Percentiles rank a stretch among this genome's conserved stretches.
These are phyloP conservation scores for Elsinoe perseae DNA, from an alignment of 2,329 filamentous ascomycete genomes.

Conservation along the genomic window DNA sequence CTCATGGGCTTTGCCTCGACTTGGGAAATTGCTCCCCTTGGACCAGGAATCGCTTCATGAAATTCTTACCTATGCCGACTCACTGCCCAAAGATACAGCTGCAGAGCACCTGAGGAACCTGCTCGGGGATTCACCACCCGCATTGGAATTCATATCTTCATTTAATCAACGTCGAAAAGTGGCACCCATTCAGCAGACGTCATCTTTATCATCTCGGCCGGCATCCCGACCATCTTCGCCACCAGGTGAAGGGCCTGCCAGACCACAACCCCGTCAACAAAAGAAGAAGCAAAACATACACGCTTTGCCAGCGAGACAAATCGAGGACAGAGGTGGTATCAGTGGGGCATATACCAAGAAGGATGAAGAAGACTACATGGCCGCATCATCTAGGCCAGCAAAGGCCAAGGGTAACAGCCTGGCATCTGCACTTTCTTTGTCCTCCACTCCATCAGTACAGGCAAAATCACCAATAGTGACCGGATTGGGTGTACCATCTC, in stretches of 20 bases:
- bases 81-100: conserved; percentile 67
- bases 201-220: conserved; percentile 19
- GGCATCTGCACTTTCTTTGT: conserved; percentile 4
- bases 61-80: conserved; percentile 71
- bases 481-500: background rate
- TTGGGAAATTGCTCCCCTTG: conserved; percentile 72
- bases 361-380: conserved; percentile 66
- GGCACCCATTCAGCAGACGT: conserved; percentile 23
- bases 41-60: conserved; percentile 79
- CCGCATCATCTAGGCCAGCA: conserved; percentile 33
- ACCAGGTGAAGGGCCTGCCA: conserved; percentile 21
- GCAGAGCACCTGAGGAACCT: conserved; percentile 81
- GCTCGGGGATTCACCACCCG: conserved; percentile 74
- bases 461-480: conserved; percentile 24
- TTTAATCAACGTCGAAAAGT: conserved; percentile 60
- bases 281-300: conserved; percentile 38
- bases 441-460: background rate
- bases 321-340: conserved; percentile 55
- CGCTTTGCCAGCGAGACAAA: conserved; percentile 33
- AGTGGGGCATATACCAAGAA: conserved; percentile 67
- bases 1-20: conserved; percentile 58
- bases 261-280: conserved; percentile 25
- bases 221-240: conserved; percentile 19
- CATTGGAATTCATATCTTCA: conserved; percentile 61
- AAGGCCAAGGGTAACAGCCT: conserved; percentile 27